Percentiles rank a stretch among this genome's conserved stretches.
These are phyloP conservation scores for Fagopyrum tataricum DNA, from an alignment of 148 eudicot species.

Conservation along the genomic window DNA sequence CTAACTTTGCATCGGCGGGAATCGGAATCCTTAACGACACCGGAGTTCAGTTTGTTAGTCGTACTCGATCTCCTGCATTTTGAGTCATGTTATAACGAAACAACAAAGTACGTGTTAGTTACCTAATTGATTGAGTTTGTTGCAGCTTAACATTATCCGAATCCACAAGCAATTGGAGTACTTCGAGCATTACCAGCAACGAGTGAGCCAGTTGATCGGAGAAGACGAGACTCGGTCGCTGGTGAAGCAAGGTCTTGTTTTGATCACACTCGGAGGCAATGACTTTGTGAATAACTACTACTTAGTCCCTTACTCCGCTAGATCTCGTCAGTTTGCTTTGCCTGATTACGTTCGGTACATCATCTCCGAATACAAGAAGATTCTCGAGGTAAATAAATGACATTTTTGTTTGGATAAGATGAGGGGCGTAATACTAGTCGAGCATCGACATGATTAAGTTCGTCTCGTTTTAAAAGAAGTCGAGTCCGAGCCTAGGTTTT, in stretches of 20 bases:
- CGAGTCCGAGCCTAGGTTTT: too few species aligned
- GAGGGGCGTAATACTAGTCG: too few species aligned
- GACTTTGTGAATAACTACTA: conserved; percentile 64
- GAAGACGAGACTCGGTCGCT: conserved; percentile 23
- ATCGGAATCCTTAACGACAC: conserved; percentile 76
- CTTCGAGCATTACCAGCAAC: conserved; percentile 42
- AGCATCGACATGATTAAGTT: too few species aligned
- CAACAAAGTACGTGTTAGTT: too few species aligned
- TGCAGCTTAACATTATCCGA: conserved; percentile 46
- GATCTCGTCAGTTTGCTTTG: conserved; percentile 39
- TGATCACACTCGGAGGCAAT: conserved; percentile 58
- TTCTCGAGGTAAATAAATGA: conserved; percentile 32
- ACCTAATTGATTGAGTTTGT: neutral
- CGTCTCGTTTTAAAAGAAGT: too few species aligned
- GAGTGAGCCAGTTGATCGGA: conserved; percentile 36
- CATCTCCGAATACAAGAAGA: conserved; percentile 42
- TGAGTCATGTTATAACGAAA: too few species aligned
- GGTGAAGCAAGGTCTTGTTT: conserved; percentile 40
- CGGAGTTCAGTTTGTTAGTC: conserved; percentile 63
- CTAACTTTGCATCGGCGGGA: conserved; percentile 86
- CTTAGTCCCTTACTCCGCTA: conserved; percentile 36
- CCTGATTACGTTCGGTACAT: conserved; percentile 34
- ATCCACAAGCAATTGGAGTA: conserved; percentile 32
- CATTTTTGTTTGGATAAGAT: neutral
- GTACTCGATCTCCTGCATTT: too few species aligned